These are phyloP conservation scores for Colletotrichum sojae DNA, from an alignment of 2,329 filamentous ascomycete genomes.

Conservation along the genomic window DNA sequence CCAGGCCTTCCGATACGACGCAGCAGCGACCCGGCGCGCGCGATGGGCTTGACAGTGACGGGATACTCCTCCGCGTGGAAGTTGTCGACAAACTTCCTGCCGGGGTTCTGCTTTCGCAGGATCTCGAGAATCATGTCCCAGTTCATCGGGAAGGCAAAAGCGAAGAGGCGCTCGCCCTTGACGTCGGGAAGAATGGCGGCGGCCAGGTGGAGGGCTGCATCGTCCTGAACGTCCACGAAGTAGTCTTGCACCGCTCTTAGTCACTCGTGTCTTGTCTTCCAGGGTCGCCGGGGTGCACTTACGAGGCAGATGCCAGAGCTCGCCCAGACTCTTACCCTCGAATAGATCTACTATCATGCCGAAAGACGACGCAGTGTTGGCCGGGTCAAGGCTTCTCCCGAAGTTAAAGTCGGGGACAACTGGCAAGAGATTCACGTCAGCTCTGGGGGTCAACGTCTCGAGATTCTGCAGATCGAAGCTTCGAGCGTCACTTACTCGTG, in stretches of 20 bases:
- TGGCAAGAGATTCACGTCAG: neutral
- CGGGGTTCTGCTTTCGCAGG: conserved; percentile 43
- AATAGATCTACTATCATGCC: conserved; percentile 43
- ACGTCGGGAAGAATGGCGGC: conserved; percentile 63
- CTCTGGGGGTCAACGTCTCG: neutral
- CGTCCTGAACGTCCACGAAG: conserved; percentile 63
- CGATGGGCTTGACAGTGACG: conserved; percentile 23
- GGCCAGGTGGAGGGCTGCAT: conserved; percentile 66
- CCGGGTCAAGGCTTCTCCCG: conserved; percentile 42
- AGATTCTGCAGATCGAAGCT: neutral
- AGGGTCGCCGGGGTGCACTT: neutral
- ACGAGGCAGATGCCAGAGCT: conserved; percentile 24
- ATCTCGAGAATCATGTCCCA: conserved; percentile 58
- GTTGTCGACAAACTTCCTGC: conserved; percentile 41
- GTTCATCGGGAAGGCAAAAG: conserved; percentile 61
- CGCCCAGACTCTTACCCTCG: conserved; percentile 37
- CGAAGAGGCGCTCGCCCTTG: conserved; percentile 66
- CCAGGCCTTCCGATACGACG: neutral
- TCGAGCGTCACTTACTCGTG: conserved; percentile 5
- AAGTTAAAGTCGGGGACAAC: conserved; percentile 50
- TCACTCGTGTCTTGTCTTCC: neutral
- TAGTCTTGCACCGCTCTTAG: conserved; percentile 50
- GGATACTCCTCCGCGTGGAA: conserved; percentile 19
- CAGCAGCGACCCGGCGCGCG: conserved; percentile 9
- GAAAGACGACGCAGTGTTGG: conserved; percentile 45